A percentile compares a stretch with the other conserved stretches of the same genome.
phyloP scores from a whole-genome alignment of 2,329 filamentous ascomycete species.

The Alternaria consortialis region DNA sequence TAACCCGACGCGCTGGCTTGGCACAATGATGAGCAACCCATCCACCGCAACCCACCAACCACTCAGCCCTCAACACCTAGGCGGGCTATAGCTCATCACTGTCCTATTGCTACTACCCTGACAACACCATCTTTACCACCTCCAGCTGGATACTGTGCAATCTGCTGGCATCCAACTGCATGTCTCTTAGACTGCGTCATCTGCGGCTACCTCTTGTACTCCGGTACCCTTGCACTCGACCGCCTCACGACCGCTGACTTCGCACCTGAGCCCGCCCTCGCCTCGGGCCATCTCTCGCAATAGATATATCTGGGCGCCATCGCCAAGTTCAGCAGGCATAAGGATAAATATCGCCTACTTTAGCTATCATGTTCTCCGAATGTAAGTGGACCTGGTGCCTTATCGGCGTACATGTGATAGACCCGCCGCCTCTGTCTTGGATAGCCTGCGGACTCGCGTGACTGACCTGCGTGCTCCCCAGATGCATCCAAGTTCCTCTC shows the following conservation, averaged over 20 bases:
- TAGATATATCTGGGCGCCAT: constrained; percentile 29
- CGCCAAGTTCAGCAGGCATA: constrained; percentile 31
- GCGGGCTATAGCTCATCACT: constrained; percentile 10
- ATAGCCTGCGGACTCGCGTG: constrained; percentile 49
- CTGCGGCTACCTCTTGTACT: constrained; percentile 39
- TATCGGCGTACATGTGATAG: constrained; percentile 46
- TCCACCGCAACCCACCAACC: constrained; percentile 8
- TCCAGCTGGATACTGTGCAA: constrained; percentile 10
- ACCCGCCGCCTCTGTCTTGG: constrained; percentile 40
- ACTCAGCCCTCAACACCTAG: constrained; percentile 15
- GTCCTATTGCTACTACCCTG: constrained; percentile 14
- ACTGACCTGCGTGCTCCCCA: constrained; percentile 58
- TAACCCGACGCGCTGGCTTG: constrained; percentile 24
- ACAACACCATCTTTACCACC: constrained; percentile 5
- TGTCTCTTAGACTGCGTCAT: constrained; percentile 42
- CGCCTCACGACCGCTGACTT: constrained; percentile 44
- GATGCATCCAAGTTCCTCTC: constrained; percentile 98
- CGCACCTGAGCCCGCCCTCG: constrained; percentile 34
- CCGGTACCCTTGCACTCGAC: constrained; percentile 25
- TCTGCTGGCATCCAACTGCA: constrained; percentile 33
- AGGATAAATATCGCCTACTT: constrained; percentile 19
- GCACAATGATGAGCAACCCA: constrained; percentile 11
- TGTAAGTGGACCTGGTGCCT: constrained; percentile 67
- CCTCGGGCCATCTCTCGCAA: constrained; percentile 30
- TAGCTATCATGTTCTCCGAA: constrained; percentile 79